A percentile compares a stretch with the other conserved stretches of the same genome.
phyloP scores from a whole-genome alignment of 257 asterid genomes.

The Gentiana straminea region DNA sequence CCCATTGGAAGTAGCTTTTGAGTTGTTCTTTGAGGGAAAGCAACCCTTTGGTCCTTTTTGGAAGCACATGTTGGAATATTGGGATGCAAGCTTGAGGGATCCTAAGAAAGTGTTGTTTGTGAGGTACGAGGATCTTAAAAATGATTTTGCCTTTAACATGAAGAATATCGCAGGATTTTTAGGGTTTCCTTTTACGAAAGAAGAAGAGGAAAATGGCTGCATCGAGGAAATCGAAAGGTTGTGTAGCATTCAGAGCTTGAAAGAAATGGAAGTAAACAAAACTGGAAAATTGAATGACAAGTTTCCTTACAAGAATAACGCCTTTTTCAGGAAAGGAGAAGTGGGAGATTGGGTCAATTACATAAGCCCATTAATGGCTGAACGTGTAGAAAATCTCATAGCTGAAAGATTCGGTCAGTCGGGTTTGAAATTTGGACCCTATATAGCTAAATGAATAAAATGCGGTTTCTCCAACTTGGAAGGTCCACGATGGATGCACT shows the following conservation, averaged over 20 bases:
- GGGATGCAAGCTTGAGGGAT: conserved; percentile 9
- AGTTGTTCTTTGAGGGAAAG: conserved; percentile 4
- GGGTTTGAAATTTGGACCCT: conserved; percentile 1
- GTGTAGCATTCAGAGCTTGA: conserved; percentile 13
- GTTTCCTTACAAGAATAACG: not conserved
- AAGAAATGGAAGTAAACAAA: conserved; percentile 10
- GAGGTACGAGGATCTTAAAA: conserved; percentile 13
- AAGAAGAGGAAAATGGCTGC: conserved; percentile 9
- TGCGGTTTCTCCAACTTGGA: no score
- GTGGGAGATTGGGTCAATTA: conserved; percentile 14
- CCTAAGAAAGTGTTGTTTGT: conserved; percentile 8
- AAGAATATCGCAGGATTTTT: conserved; percentile 8
- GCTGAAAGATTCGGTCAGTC: conserved; percentile 1
- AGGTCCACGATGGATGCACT: no score
- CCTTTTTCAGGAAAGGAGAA: conserved; percentile 8
- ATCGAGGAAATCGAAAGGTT: conserved; percentile 4
- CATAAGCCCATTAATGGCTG: conserved; percentile 2
- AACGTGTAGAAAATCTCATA: not conserved
- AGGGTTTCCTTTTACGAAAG: conserved; percentile 14
- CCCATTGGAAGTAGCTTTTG: conserved; percentile 3
- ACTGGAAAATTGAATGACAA: not conserved
- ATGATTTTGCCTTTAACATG: not conserved
- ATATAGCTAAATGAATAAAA: no score
- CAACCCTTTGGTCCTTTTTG: conserved; percentile 9
- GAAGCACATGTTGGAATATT: conserved; percentile 10